Evolutionary conservation across 495 filamentous ascomycete species (phyloP).

Genomic region (Niebla homalea): DNA sequence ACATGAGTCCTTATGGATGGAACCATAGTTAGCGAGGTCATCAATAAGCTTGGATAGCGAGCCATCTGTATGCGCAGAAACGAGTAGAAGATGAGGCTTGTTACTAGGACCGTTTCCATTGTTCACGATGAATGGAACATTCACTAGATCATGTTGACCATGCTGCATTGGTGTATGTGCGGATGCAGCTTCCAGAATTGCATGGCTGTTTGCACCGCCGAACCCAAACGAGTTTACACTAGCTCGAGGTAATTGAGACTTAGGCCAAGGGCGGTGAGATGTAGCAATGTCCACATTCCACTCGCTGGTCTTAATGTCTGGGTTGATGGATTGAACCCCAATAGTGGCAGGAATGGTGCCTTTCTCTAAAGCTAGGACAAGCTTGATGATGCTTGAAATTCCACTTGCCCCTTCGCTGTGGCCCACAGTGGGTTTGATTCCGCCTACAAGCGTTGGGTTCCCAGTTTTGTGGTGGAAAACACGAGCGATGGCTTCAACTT

Average conservation of each 20-base stretch:
- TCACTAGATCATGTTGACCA: no score
- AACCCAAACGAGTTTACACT: conserved; percentile 30
- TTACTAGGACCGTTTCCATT: no score
- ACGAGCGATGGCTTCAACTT: conserved; percentile 10
- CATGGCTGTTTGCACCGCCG: conserved; percentile 32
- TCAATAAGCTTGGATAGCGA: no score
- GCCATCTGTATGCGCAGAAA: no score
- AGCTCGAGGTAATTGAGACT: not conserved
- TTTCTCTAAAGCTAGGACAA: conserved; percentile 33
- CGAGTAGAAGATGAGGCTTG: no score
- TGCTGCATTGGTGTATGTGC: not conserved
- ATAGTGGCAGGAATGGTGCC: conserved; percentile 31
- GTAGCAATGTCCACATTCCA: conserved; percentile 13
- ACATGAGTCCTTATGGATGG: no score
- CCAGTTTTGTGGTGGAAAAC: not conserved
- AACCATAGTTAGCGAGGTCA: no score
- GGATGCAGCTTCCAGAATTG: conserved; percentile 19
- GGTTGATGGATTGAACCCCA: conserved; percentile 24
- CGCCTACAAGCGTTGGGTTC: conserved; percentile 9
- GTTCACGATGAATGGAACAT: no score
- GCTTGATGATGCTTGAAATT: conserved; percentile 41
- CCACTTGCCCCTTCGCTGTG: conserved; percentile 30
- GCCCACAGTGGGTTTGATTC: conserved; percentile 31
- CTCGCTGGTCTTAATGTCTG: conserved; percentile 20
- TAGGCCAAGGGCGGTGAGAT: not conserved